phyloP scores from a whole-genome alignment of 2,329 filamentous ascomycete genomes.

The Fusarium palustre region DNA sequence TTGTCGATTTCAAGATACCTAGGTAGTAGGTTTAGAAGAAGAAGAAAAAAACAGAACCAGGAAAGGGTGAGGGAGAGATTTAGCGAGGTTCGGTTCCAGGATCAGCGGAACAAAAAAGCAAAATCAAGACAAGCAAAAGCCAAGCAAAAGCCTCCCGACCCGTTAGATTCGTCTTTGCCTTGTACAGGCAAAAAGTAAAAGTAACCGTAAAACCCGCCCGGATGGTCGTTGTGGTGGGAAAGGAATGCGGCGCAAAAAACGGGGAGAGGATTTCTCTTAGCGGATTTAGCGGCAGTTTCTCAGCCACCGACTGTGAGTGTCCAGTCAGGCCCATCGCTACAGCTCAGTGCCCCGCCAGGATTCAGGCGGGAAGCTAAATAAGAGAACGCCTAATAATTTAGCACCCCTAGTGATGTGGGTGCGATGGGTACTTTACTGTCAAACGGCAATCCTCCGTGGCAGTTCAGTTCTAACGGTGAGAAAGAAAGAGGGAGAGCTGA shows the following conservation, averaged over 20 bases:
- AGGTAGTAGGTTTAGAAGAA: no score
- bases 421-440: background rate
- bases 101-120: slow-evolving; percentile 5
- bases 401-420: slow-evolving; percentile 7
- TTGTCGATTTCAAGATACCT: background rate
- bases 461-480: slow-evolving; percentile 31
- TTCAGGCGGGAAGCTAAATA: slow-evolving; percentile 30
- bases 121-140: slow-evolving; percentile 12
- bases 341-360: slow-evolving; percentile 19
- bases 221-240: slow-evolving; percentile 4
- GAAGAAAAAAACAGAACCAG: background rate
- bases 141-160: slow-evolving; percentile 1
- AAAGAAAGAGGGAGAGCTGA: background rate
- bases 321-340: background rate
- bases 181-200: background rate
- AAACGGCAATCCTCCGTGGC: slow-evolving; percentile 26
- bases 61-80: slow-evolving; percentile 4
- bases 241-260: slow-evolving; percentile 26
- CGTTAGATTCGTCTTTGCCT: slow-evolving; percentile 9
- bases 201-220: slow-evolving; percentile 1
- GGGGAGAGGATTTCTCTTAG: slow-evolving; percentile 29
- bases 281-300: slow-evolving; percentile 31
- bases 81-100: background rate
- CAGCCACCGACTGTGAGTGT: slow-evolving; percentile 29
- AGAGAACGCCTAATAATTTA: slow-evolving; percentile 5